Conservation (phyloP, 2,329 filamentous ascomycete species). For the Dactylonectria estremocensis region DNA sequence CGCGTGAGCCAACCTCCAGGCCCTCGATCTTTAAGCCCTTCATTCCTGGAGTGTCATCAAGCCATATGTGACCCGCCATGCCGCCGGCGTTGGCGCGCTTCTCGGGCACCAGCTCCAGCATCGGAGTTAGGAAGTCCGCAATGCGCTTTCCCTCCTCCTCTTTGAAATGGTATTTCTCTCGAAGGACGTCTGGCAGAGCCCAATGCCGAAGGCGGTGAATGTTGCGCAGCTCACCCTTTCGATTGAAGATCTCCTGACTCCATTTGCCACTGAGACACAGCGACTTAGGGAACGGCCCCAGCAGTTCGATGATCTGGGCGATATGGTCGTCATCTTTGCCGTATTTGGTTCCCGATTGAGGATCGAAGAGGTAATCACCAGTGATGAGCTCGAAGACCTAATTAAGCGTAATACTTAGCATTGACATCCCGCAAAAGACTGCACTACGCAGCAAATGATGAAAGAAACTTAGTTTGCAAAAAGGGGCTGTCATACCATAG, state of each 20-base stretch:
- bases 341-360: conserved; percentile 98
- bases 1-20: conserved; percentile 83
- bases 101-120: conserved; percentile 91
- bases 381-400: conserved; percentile 98
- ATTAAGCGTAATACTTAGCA: conserved; percentile 62
- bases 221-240: conserved; percentile 96
- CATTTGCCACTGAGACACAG: conserved; percentile 95
- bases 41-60: conserved; percentile 92
- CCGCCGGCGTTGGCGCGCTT: conserved; percentile 95
- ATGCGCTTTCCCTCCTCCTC: conserved; percentile 85
- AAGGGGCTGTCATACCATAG: conserved; percentile 80
- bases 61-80: conserved; percentile 88
- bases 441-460: not conserved
- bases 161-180: conserved; percentile 97
- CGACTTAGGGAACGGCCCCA: conserved; percentile 93
- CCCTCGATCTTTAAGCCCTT: conserved; percentile 80
- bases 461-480: not conserved
- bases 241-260: conserved; percentile 99
- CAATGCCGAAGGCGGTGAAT: conserved; percentile 97
- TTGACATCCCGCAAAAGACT: not conserved
- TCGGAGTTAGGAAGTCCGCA: conserved; percentile 86
- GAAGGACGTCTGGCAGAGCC: conserved; percentile 92
- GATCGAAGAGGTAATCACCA: conserved; percentile 98
- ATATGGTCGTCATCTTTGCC: conserved; percentile 99
- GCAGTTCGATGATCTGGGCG: conserved; percentile 96